Evolutionary conservation across 1,284 basidiomycete genomes (phyloP), one percentile per base, ranked within the genome.

Genomic region (Pyrrhoderma lamaoense): DNA sequence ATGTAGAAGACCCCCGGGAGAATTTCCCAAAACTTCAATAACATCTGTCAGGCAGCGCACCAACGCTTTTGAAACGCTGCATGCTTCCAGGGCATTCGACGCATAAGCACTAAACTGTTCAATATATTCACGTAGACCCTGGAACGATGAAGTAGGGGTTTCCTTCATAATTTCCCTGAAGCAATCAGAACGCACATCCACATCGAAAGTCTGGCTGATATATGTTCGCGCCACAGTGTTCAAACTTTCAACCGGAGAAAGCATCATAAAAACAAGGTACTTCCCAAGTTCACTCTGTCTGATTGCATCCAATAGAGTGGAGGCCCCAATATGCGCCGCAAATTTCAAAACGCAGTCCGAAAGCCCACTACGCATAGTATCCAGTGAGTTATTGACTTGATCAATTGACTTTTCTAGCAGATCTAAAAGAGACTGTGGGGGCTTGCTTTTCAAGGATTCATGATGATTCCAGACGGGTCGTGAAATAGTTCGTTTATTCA

Each of bases 21-120:
- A 75, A 13, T 82, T 77, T 62, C 90, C 94, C 1, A 97, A 74
- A 1, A 83, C 84, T 45, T 95, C 92, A 55, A 96, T 79, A 51
- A 95, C 77, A 63, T 97, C 94, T 3, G 90, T 90, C 60, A 96
- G 77, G 65, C 93, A 95, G 13, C 85, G 80, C 8, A 95, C 94
- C 21, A 96, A 77, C 22, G 89, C 84, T 61, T 89, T 89, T 1
- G 94, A 90, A 14, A 91, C 65, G 42, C 76, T 84, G 62, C 89
- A 92, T 0, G 91, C 91, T 62, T 97, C 93, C 1, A 89, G 85
- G 2, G 89, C 76, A 4, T 66, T 62, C 2, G 70, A 66, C 0
- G 88, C 83, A 54, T 82, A 79, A 14, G 70, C 65, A 50, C 76
- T 73, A 66, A 93, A 94, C 1, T 68, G 76, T 14, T 71, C 67